These are phyloP conservation scores for Podaxis sp. DNA, from an alignment of 768 basidiomycete species.

Conservation along the genomic window DNA sequence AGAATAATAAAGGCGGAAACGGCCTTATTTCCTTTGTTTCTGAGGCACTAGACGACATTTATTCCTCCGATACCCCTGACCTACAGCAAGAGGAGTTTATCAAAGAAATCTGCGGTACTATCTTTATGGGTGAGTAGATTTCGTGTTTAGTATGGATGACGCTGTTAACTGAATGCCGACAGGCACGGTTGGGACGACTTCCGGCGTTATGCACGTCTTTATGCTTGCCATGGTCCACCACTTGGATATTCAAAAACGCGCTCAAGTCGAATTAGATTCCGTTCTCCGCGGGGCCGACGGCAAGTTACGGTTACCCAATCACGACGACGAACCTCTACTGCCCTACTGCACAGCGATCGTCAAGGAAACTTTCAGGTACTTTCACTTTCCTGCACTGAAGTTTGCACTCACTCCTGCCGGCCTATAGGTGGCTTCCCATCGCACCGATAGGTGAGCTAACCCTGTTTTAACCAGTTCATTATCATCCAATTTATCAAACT, in stretches of 20 bases:
- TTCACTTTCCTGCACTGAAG: background rate
- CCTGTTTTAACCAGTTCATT: background rate
- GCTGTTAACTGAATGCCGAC: slow-evolving; percentile 7
- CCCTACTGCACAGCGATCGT: slow-evolving; percentile 36
- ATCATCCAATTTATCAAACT: slow-evolving; percentile 1
- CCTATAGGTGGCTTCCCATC: slow-evolving; percentile 25
- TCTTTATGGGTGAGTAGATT: background rate
- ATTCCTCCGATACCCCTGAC: slow-evolving; percentile 7
- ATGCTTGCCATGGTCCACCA: slow-evolving; percentile 41
- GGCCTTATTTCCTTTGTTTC: slow-evolving; percentile 14
- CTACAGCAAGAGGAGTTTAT: slow-evolving; percentile 10
- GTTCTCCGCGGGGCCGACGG: slow-evolving; percentile 33
- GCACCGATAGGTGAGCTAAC: slow-evolving; percentile 26
- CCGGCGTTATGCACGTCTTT: slow-evolving; percentile 38
- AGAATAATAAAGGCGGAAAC: slow-evolving; percentile 1
- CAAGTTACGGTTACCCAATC: slow-evolving; percentile 30
- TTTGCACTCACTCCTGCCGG: background rate
- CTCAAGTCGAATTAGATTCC: slow-evolving; percentile 32
- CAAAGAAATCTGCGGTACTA: slow-evolving; percentile 29
- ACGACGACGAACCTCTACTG: slow-evolving; percentile 31
- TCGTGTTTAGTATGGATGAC: background rate
- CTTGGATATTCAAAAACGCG: slow-evolving; percentile 34
- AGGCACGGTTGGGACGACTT: slow-evolving; percentile 55
- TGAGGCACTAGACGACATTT: slow-evolving; percentile 15
- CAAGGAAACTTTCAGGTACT: slow-evolving; percentile 30